phyloP scores from a whole-genome alignment of 306 rosid genomes.

The Cucurbita pepo region DNA sequence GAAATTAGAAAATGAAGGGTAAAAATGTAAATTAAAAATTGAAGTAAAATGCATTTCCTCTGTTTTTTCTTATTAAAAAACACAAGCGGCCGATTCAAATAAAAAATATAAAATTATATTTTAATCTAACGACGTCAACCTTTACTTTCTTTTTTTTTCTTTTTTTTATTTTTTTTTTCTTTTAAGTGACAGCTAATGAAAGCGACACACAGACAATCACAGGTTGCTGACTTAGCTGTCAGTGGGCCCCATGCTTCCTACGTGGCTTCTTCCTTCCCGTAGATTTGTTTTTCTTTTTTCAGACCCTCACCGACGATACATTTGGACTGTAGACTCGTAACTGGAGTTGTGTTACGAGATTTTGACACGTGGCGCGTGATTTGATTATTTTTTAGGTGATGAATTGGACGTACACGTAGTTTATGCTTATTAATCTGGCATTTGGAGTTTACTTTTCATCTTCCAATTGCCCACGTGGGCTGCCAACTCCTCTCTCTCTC shows the following conservation, averaged over 20 bases:
- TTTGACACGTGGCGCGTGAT: neutral
- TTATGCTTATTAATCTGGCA: neutral
- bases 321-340: neutral
- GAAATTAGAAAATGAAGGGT: too few species aligned
- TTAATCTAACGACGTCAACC: slow-evolving; percentile 8
- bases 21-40: too few species aligned
- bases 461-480: neutral
- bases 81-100: neutral
- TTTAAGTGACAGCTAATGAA: slow-evolving; percentile 4
- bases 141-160: neutral
- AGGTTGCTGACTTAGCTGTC: slow-evolving; percentile 7
- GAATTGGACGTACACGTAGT: neutral
- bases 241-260: neutral
- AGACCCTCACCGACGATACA: slow-evolving; percentile 3
- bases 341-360: neutral
- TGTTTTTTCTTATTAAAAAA: neutral
- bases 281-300: neutral
- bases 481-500: neutral
- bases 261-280: neutral
- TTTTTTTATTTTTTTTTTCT: too few species aligned
- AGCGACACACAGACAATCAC: slow-evolving; percentile 3
- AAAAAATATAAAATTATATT: neutral
- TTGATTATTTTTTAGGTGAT: neutral
- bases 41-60: too few species aligned
- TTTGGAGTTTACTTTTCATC: neutral